These are phyloP conservation scores for Blastobotrys persicus DNA, from an alignment of 1,139 yeast species.

Conservation along the genomic window DNA sequence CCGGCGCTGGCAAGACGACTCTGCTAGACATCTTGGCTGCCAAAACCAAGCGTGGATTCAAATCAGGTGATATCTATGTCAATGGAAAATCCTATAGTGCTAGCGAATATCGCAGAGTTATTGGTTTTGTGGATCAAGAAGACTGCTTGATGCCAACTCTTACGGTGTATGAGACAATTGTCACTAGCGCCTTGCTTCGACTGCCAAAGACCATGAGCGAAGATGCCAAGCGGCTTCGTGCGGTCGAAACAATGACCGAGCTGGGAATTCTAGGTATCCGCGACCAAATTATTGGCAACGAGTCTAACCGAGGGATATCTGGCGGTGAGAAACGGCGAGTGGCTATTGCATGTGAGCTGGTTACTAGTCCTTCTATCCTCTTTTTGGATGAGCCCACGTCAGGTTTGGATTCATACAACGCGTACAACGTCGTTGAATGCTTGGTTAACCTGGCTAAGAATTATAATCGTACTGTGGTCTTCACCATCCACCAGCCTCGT, in stretches of 20 bases:
- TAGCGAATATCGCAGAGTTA: constrained; percentile 58
- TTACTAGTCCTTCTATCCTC: constrained; percentile 68
- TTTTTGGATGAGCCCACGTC: constrained; percentile 90
- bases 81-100: constrained; percentile 53
- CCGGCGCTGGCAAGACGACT: constrained; percentile 98
- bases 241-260: constrained; percentile 79
- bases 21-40: constrained; percentile 85
- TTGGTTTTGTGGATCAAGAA: constrained; percentile 98
- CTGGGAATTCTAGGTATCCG: constrained; percentile 78
- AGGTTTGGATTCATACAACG: constrained; percentile 91
- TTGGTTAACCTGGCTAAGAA: constrained; percentile 76
- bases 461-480: constrained; percentile 80
- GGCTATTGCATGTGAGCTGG: constrained; percentile 75
- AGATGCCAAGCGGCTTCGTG: constrained; percentile 72
- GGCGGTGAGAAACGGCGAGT: constrained; percentile 90
- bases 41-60: constrained; percentile 73
- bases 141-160: constrained; percentile 87
- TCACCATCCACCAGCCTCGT: constrained; percentile 97
- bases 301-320: constrained; percentile 86
- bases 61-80: constrained; percentile 63
- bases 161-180: constrained; percentile 92
- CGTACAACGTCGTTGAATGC: constrained; percentile 84
- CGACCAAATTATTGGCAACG: constrained; percentile 85
- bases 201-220: constrained; percentile 77
- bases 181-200: constrained; percentile 85